These are phyloP conservation scores for Achaetomium macrosporum DNA, from an alignment of 2,329 filamentous ascomycete species.

Conservation along the genomic window DNA sequence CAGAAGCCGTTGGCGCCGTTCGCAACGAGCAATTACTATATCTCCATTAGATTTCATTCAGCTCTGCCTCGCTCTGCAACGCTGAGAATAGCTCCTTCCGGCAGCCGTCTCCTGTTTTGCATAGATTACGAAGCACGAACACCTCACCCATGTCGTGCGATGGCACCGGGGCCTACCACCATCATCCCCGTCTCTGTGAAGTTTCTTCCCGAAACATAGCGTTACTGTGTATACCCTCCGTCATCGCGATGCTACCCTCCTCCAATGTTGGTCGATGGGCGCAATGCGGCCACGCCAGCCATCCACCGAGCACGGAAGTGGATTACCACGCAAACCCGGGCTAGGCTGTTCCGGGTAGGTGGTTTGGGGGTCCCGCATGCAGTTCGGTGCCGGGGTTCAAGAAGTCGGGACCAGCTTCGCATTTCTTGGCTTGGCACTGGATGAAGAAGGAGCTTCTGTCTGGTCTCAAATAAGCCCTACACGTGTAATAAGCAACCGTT, in stretches of 20 bases:
- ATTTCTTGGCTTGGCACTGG: not conserved
- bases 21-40: conserved; percentile 6
- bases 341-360: conserved; percentile 31
- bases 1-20: conserved; percentile 2
- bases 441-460: not conserved
- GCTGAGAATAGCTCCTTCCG: conserved; percentile 7
- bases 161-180: not conserved
- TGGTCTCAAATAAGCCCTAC: not conserved
- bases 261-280: conserved; percentile 14
- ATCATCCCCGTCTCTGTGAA: not conserved
- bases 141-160: conserved; percentile 8
- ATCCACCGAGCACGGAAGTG: conserved; percentile 17
- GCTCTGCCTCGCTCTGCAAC: conserved; percentile 3
- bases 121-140: conserved; percentile 10
- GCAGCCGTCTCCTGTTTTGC: conserved; percentile 11
- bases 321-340: conserved; percentile 19
- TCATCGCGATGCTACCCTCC: conserved; percentile 1
- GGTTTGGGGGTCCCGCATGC: conserved; percentile 20
- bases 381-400: conserved; percentile 11
- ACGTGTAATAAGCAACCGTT: too few relatives aligned
- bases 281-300: conserved; percentile 11
- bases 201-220: not conserved
- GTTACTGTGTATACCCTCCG: not conserved
- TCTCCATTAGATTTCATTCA: conserved; percentile 14
- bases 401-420: not conserved